Evolutionary conservation across 1,139 yeast genomes (phyloP).

Genomic region (Candida freyschussii): DNA sequence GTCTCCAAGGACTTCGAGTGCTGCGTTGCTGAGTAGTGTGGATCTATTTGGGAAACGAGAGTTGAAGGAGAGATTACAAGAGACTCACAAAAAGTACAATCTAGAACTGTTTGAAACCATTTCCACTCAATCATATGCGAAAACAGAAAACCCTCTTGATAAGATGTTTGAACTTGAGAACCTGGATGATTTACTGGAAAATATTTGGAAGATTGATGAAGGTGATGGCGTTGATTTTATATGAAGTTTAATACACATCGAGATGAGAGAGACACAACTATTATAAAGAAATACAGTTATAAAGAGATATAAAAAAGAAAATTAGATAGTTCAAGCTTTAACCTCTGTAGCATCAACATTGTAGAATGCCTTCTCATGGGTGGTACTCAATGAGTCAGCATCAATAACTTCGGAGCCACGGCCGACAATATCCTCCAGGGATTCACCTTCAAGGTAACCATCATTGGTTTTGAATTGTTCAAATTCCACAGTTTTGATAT

Average conservation of each 20-base stretch:
- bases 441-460: conserved; percentile 7
- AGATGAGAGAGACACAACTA: too few species aligned
- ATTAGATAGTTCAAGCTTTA: too few species aligned
- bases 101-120: conserved; percentile 4
- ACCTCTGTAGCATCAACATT: too few species aligned
- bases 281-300: too few species aligned
- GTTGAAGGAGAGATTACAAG: conserved; percentile 4
- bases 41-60: conserved; percentile 5
- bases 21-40: background rate
- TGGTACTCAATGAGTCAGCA: too few species aligned
- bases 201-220: conserved; percentile 4
- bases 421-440: conserved; percentile 7
- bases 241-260: too few species aligned
- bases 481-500: conserved; percentile 3
- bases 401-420: background rate
- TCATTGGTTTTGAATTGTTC: conserved; percentile 3
- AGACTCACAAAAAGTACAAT: conserved; percentile 4
- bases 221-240: too few species aligned
- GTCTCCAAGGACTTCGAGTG: background rate
- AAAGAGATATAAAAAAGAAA: too few species aligned
- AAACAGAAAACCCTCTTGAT: background rate
- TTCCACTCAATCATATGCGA: background rate
- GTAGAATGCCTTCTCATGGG: too few species aligned
- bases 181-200: conserved; percentile 4
- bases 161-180: conserved; percentile 2